A percentile compares a stretch with the other conserved stretches of the same genome.
These are phyloP conservation scores for Trypanosoma lewisi DNA, from an alignment of 208 protist species.

Conservation along the genomic window DNA sequence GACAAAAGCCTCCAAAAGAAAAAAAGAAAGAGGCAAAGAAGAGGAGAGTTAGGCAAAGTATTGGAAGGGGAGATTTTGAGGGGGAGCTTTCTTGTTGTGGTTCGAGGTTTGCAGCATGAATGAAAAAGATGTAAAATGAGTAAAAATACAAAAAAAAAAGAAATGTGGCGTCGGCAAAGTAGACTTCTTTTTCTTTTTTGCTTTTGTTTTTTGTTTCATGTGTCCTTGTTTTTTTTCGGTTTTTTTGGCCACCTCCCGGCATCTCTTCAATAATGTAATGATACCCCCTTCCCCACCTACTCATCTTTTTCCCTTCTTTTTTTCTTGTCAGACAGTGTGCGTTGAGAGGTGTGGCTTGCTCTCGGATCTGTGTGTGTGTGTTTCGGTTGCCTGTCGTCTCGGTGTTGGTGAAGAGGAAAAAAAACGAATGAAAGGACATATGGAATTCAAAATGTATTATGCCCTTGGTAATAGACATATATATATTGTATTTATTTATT, in stretches of 20 bases:
- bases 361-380: background rate
- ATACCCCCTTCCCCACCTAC: no score
- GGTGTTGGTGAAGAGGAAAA: background rate
- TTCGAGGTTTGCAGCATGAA: no score
- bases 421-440: slow-evolving; percentile 3
- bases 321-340: background rate
- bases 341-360: background rate
- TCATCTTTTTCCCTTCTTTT: background rate
- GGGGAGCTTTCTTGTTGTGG: no score
- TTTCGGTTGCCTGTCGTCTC: background rate
- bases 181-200: slow-evolving; percentile 4
- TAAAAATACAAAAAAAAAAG: slow-evolving; percentile 8
- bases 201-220: background rate
- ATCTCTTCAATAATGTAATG: background rate
- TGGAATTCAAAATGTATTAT: background rate
- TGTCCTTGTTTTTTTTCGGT: background rate
- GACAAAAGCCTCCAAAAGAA: no score
- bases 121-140: no score
- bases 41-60: background rate
- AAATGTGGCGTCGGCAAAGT: background rate
- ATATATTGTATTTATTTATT: background rate
- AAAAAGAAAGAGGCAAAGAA: no score
- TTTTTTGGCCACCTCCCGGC: slow-evolving; percentile 13
- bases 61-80: background rate
- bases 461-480: slow-evolving; percentile 1